A percentile compares a stretch with the other conserved stretches of the same genome.
phyloP scores from a whole-genome alignment of 345 rosid genomes.

The Ceriops tagal region DNA sequence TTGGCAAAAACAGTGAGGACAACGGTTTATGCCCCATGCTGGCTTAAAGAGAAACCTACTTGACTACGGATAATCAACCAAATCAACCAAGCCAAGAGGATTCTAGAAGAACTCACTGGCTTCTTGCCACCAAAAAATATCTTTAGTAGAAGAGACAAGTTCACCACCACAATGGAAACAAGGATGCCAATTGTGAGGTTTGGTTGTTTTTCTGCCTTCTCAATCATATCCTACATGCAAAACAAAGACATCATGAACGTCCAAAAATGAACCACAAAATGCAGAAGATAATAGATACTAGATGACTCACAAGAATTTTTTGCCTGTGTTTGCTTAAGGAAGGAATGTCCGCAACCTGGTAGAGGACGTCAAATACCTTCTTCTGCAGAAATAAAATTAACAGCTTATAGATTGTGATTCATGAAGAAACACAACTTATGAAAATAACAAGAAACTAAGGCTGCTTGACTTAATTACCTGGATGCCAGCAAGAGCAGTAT shows the following conservation, averaged over 20 bases:
- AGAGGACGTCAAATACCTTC: conserved; percentile 53
- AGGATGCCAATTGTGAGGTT: conserved; percentile 57
- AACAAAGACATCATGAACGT: conserved; percentile 1
- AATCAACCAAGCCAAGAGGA: background rate
- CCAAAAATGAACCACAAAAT: background rate
- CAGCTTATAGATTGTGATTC: background rate
- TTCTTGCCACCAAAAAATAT: conserved; percentile 80
- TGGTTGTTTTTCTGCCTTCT: conserved; percentile 72
- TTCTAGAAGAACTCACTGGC: conserved; percentile 24
- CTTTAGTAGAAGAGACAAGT: conserved; percentile 43
- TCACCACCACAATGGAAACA: conserved; percentile 46
- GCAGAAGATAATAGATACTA: background rate
- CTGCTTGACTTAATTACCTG: conserved; percentile 27
- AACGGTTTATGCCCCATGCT: background rate
- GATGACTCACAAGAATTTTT: conserved; percentile 52
- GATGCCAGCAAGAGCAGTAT: conserved; percentile 39
- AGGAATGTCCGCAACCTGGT: conserved; percentile 69
- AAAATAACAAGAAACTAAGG: background rate
- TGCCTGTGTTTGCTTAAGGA: conserved; percentile 57
- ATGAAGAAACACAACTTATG: background rate
- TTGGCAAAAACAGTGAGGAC: background rate
- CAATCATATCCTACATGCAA: conserved; percentile 53
- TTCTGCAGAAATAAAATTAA: conserved; percentile 20
- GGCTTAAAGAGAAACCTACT: background rate
- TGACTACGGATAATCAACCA: background rate